Evolutionary conservation across 2,329 filamentous ascomycete genomes (phyloP), one percentile per base, ranked within the genome.

Genomic region (Sarocladium strictum): DNA sequence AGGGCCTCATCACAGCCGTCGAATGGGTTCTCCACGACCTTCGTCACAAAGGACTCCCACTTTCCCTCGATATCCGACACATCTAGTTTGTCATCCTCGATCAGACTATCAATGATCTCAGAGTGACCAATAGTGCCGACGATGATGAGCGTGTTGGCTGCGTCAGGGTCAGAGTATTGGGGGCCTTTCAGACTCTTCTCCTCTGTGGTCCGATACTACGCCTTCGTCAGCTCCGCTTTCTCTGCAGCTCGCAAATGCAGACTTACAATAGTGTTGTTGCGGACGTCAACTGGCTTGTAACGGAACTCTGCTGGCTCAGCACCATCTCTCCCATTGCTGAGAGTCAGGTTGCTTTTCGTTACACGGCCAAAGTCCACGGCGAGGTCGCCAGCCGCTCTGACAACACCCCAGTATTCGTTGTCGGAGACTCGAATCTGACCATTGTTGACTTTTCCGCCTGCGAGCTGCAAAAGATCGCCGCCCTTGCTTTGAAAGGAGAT

Each of bases 331-430:
- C 75, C 76, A 27, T 80, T 81, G 61, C 77, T 78, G 3, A 83
- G 69, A 1, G 82, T 80, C 55, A 84, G 79, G 65, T 87, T 86
- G 24, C 70, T 76, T 9, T 85, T 84, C 0, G 84, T 87, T 3
- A 89, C 84, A n/a, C 83, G 79, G 15, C 85, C 85, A 69, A 90
- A 87, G 65, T 90, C 86, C 3, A 74, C 63, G 0, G 84, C 83
- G 10, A 90, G 75, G 65, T 90, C 86, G 37, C 83, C 75, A 0
- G 84, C 86, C 4, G 83, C 84, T 24, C 85, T 78, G 19, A 52
- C 21, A n/a, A 55, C 54, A 55, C 84, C 86, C 70, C 82, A 85
- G 73, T 80, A 86, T 57, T 89, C 85, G 54, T 79, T 70, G 19
- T 67, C 61, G 10, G 80, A 79, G n/a, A 84, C 72, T 2, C 79